Evolutionary conservation across 2,329 filamentous ascomycete species (phyloP).

Genomic region (Ophiostoma novo-ulmi): DNA sequence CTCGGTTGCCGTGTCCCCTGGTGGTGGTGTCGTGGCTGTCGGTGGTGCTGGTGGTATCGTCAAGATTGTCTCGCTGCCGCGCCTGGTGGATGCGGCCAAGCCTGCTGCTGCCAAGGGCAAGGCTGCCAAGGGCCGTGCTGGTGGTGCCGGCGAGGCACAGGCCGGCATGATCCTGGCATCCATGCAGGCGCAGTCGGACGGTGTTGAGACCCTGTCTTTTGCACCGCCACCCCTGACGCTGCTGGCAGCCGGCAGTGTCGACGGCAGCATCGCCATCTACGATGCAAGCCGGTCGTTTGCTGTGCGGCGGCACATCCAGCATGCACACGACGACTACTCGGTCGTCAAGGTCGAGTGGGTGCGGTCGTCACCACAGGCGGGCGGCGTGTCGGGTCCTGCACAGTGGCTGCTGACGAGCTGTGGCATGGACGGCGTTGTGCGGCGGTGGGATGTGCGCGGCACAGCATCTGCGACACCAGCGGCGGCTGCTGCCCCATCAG

Average conservation of each 20-base stretch:
- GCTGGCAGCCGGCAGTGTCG: conserved; percentile 62
- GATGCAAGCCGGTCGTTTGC: conserved; percentile 83
- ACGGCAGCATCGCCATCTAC: conserved; percentile 76
- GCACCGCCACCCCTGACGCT: conserved; percentile 49
- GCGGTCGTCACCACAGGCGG: conserved; percentile 25
- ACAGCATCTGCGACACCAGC: conserved; percentile 31
- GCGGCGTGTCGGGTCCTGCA: conserved; percentile 18
- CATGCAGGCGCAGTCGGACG: conserved; percentile 68
- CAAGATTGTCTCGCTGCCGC: conserved; percentile 77
- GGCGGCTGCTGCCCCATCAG: not conserved
- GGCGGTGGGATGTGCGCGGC: conserved; percentile 77
- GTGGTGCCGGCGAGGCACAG: conserved; percentile 33
- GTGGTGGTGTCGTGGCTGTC: conserved; percentile 72
- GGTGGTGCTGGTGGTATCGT: conserved; percentile 85
- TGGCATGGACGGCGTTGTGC: conserved; percentile 86
- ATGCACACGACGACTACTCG: conserved; percentile 80
- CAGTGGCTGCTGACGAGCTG: conserved; percentile 74
- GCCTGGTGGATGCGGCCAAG: conserved; percentile 37
- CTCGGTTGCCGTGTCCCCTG: conserved; percentile 77
- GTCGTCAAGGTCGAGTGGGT: conserved; percentile 94
- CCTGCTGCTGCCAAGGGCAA: conserved; percentile 5
- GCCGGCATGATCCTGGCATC: conserved; percentile 67
- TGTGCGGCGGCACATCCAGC: conserved; percentile 72
- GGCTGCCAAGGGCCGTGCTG: conserved; percentile 13
- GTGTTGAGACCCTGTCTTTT: conserved; percentile 73